These are phyloP conservation scores for Solanum chiquidenum DNA, from an alignment of 257 asterid genomes.

Conservation along the genomic window DNA sequence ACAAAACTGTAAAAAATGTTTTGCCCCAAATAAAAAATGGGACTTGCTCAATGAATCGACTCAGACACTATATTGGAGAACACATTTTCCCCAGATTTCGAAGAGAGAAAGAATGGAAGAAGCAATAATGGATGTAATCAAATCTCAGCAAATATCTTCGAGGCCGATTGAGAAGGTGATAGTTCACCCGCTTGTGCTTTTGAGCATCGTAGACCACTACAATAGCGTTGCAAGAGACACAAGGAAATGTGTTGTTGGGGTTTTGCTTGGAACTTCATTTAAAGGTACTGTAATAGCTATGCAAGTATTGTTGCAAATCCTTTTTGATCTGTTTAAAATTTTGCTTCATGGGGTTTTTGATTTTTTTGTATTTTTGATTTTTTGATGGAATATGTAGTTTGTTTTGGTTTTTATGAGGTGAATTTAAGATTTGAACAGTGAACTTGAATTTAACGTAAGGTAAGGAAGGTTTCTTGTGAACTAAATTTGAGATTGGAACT, in stretches of 20 bases:
- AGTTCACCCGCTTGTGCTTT: conserved; percentile 84
- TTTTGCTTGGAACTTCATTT: conserved; percentile 66
- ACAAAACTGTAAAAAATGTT: no score
- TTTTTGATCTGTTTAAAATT: conserved; percentile 27
- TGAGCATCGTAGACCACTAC: conserved; percentile 92
- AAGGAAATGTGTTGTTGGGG: conserved; percentile 78
- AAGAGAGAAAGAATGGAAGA: background rate
- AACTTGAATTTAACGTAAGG: background rate
- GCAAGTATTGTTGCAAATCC: conserved; percentile 33
- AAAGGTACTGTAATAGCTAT: conserved; percentile 89
- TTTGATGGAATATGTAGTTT: background rate
- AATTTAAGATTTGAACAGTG: background rate
- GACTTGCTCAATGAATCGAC: no score
- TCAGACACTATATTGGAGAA: background rate
- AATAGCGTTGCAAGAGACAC: conserved; percentile 91
- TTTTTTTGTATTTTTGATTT: background rate
- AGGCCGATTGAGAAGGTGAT: conserved; percentile 84
- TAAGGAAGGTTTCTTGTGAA: no score
- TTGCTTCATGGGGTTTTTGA: background rate
- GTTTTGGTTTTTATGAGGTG: background rate
- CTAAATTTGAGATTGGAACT: no score
- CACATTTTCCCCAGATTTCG: background rate
- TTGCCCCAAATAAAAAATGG: no score
- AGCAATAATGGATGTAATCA: conserved; percentile 61
- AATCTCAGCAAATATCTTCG: conserved; percentile 69